These are phyloP conservation scores for Fusarium setosum DNA, from an alignment of 2,329 filamentous ascomycete genomes.

Conservation along the genomic window DNA sequence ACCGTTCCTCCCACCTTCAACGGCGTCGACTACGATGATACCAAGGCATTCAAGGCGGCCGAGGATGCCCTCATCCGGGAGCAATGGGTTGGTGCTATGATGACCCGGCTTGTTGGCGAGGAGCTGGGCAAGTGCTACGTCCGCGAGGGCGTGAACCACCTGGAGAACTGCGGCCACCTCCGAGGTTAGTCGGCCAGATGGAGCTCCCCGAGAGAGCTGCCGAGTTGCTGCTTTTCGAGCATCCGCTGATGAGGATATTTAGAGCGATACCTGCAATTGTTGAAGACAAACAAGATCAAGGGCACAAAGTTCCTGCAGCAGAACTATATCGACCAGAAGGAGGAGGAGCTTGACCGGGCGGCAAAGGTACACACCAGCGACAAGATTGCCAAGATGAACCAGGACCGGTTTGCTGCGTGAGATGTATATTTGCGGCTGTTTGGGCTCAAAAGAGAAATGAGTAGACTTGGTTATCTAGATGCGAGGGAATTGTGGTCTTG, in stretches of 20 bases:
- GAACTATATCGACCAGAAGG: constrained; percentile 74
- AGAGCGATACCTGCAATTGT: constrained; percentile 84
- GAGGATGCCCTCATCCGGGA: constrained; percentile 86
- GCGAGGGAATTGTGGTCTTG: constrained; percentile 34
- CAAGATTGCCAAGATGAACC: constrained; percentile 53
- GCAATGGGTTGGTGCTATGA: constrained; percentile 92
- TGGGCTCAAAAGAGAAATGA: constrained; percentile 11
- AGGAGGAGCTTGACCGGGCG: constrained; percentile 51
- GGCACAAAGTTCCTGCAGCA: constrained; percentile 84
- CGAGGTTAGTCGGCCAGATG: constrained; percentile 71
- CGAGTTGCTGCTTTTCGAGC: background rate
- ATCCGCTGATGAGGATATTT: constrained; percentile 29
- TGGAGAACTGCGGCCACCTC: constrained; percentile 86
- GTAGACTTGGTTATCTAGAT: constrained; percentile 30
- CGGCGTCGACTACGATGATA: constrained; percentile 88
- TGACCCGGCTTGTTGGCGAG: constrained; percentile 83
- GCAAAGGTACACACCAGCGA: constrained; percentile 54
- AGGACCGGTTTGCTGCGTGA: constrained; percentile 48
- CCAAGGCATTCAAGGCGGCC: constrained; percentile 81
- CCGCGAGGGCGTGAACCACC: constrained; percentile 85
- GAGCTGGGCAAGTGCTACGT: constrained; percentile 90
- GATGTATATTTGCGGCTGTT: background rate
- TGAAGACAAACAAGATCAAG: constrained; percentile 81
- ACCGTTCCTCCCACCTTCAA: constrained; percentile 85
- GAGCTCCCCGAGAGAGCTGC: constrained; percentile 2